These are phyloP conservation scores for Cladosporium phlei DNA, from an alignment of 2,329 filamentous ascomycete genomes.

Conservation along the genomic window DNA sequence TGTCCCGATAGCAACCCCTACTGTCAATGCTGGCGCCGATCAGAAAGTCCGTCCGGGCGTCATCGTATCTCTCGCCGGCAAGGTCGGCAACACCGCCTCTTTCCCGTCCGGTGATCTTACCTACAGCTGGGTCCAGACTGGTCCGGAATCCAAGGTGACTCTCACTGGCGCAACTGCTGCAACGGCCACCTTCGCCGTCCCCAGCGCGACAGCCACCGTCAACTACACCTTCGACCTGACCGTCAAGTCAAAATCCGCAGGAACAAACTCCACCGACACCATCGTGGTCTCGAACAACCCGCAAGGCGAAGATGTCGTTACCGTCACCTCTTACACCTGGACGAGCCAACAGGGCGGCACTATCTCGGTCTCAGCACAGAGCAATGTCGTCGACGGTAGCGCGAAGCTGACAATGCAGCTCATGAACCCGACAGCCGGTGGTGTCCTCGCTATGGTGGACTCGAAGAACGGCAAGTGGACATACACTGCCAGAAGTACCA, in stretches of 20 bases:
- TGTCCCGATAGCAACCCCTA: conserved; percentile 18
- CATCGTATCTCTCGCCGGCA: conserved; percentile 20
- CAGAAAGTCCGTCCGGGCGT: conserved; percentile 26
- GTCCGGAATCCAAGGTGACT: not conserved
- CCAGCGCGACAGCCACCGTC: not conserved
- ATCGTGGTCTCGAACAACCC: conserved; percentile 29
- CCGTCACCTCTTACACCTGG: conserved; percentile 33
- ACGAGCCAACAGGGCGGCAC: conserved; percentile 29
- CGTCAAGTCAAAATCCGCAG: conserved; percentile 16
- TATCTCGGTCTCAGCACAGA: conserved; percentile 31
- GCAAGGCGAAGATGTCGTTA: conserved; percentile 28
- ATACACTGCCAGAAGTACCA: conserved; percentile 25
- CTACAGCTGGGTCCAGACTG: conserved; percentile 19
- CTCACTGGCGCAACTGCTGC: not conserved
- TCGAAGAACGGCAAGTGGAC: conserved; percentile 28
- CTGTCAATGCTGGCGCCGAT: conserved; percentile 22
- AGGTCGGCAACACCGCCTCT: conserved; percentile 25
- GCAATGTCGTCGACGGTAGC: conserved; percentile 33
- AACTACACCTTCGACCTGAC: conserved; percentile 10
- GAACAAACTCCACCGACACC: conserved; percentile 26
- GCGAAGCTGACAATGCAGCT: conserved; percentile 17
- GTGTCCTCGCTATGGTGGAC: conserved; percentile 23
- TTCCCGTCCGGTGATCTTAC: conserved; percentile 22
- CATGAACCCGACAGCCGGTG: conserved; percentile 22
- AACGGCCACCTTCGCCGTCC: conserved; percentile 2